Base-by-base conservation (phyloP, 257 asterid species). In the Gentiana dahurica region DNA sequence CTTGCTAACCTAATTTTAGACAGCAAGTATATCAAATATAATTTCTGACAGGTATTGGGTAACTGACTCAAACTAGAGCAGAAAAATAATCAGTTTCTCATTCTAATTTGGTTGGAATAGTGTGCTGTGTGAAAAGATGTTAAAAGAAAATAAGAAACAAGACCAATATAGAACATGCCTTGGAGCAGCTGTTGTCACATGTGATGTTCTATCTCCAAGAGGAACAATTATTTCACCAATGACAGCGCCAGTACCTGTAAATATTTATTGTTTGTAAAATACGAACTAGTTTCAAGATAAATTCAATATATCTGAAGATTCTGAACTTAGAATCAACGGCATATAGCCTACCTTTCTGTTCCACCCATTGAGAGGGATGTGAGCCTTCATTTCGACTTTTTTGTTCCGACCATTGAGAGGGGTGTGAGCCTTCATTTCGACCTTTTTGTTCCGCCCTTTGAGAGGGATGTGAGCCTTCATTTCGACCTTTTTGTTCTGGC, bases 151-250 rank as follows among this genome's bases (percentile, higher is more conserved):
- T 13, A 59, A 49, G 3, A 43, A 52, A 50, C 9, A 59, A 47
- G 55, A 64, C 33, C 37, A 64, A 4, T 61, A 15, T 55, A 38
- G 32, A 56, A 61, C 79, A 36, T 53, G 83, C 97, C 96, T 80
- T 57, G 74, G 60, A 69, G 79, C 61, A 58, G 64, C 51, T 13
- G 57, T 61, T 12, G 58, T 60, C 43, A 79, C 80, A 65, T 69
- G 90, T 35, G 59, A 51, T 38, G 69, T 72, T 69, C 60, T 74
- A 60, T 71, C 72, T 64, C 72, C 84, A 57, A 37, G 67, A 49
- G 69, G 67, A 71, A 56, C 75, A 54, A 49, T 56, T 70, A 61
- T 71, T 63, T 75, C 79, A 60, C 55, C 64, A 41, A 41, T 41
- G 6, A 41, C 9, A 34, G 78, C 58, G 48, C 13, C 62, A 61